Base-by-base conservation (phyloP, 768 basidiomycete species). In the Lactarius psammicola region DNA sequence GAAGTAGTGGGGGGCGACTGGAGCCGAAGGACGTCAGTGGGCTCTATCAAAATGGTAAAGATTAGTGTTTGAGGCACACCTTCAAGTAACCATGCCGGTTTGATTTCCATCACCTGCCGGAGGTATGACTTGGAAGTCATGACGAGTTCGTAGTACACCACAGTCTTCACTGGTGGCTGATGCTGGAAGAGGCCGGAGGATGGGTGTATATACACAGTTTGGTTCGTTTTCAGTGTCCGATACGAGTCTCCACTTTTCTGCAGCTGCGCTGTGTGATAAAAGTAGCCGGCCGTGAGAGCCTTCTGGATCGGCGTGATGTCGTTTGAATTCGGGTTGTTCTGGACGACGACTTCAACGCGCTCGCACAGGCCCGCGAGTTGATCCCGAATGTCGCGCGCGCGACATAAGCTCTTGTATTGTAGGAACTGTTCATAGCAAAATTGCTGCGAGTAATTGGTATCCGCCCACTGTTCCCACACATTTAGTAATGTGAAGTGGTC, bases 391-490 rank as follows among this genome's bases (percentile, higher is more conserved):
- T 99, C 96, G 31, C 97, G 88, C 0, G 97, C 96, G 44, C 97
- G 85, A 72, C 89, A 91, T 30, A 99, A 80, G 68, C 91, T 93
- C 82, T 98, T 97, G 83, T 89, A 95, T 74, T 96, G 95, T 57
- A 97, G 76, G 78, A 92, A 98, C 69, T 95, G 92, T 73, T 96
- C 95, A 74, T 95, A 97, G 72, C 94, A 95, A 78, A 94, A 97
- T 72, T 95, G 93, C 74, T 98, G 94, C 26, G 94, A 95, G 74
- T 95, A 98, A 72, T 94, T 94, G 28, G 95, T 93, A 68, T 99
- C 97, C 23, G 92, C 92, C 97, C 97, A 99, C 73, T 98, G 95
- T 75, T 98, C 95, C 90, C 95, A 98, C 15, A 98, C 94, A 74
- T 98, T 98, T 31, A 99, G 82, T 28, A 99, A 77, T 7, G 96